These are phyloP conservation scores for Limtongia smithiae DNA, from an alignment of 805 yeast genomes.

Conservation along the genomic window DNA sequence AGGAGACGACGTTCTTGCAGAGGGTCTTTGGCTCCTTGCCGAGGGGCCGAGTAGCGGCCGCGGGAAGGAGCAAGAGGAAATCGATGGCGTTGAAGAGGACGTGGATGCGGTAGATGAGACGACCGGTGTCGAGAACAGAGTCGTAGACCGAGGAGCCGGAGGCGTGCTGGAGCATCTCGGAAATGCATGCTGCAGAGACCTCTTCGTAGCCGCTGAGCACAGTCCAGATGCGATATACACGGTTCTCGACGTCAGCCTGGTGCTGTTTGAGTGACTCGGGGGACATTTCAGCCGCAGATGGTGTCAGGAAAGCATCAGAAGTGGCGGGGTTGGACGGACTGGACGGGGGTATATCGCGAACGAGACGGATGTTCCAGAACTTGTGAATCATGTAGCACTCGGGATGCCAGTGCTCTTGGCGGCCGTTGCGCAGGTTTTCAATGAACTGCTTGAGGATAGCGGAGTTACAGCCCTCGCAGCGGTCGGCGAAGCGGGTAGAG, in stretches of 20 bases:
- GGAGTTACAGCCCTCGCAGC: slow-evolving; percentile 89
- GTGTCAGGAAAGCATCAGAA: slow-evolving; percentile 22
- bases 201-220: slow-evolving; percentile 87
- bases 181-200: slow-evolving; percentile 79
- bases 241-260: slow-evolving; percentile 64
- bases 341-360: slow-evolving; percentile 42
- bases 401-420: slow-evolving; percentile 97
- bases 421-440: slow-evolving; percentile 85
- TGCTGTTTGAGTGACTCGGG: slow-evolving; percentile 46
- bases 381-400: slow-evolving; percentile 98
- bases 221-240: slow-evolving; percentile 70
- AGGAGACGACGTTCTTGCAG: slow-evolving; percentile 85
- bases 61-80: slow-evolving; percentile 27
- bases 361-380: slow-evolving; percentile 86
- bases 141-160: slow-evolving; percentile 64
- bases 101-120: slow-evolving; percentile 68
- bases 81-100: slow-evolving; percentile 76
- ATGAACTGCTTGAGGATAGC: slow-evolving; percentile 93
- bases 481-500: slow-evolving; percentile 76
- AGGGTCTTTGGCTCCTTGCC: slow-evolving; percentile 73
- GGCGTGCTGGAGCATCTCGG: slow-evolving; percentile 85
- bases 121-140: slow-evolving; percentile 69
- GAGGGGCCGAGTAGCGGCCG: slow-evolving; percentile 6
- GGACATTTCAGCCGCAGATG: slow-evolving; percentile 37
- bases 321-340: slow-evolving; percentile 42